A percentile compares a stretch with the other conserved stretches of the same genome.
These are phyloP conservation scores for Aeschynomene evenia DNA, from an alignment of 306 rosid genomes.

Conservation along the genomic window DNA sequence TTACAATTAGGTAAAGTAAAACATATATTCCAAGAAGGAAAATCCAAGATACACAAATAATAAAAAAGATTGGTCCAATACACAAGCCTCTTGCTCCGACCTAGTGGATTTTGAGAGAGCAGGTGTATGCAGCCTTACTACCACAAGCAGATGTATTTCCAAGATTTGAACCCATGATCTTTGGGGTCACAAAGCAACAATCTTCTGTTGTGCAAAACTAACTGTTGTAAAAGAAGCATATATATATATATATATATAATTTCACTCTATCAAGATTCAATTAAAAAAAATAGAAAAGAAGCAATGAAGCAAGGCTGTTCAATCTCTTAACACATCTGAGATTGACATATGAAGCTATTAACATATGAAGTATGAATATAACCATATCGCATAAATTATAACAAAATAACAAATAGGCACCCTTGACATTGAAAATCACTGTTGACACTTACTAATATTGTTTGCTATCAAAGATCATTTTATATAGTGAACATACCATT, in stretches of 20 bases:
- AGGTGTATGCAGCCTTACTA: too few relatives aligned
- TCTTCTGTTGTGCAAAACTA: too few relatives aligned
- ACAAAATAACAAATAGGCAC: background rate
- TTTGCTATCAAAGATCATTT: background rate
- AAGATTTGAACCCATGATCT: too few relatives aligned
- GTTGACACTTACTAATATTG: background rate
- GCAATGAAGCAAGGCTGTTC: constrained; percentile 9
- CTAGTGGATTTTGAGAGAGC: too few relatives aligned
- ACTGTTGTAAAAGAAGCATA: too few relatives aligned
- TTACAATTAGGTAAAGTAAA: background rate
- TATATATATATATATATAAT: too few relatives aligned
- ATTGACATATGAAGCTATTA: background rate
- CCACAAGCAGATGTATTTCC: too few relatives aligned
- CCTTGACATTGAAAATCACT: constrained; percentile 11
- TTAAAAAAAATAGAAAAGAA: background rate
- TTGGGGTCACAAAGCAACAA: too few relatives aligned
- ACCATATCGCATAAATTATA: background rate
- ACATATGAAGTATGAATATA: background rate
- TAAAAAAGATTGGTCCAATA: too few relatives aligned
- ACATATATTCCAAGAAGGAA: background rate
- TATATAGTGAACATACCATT: background rate
- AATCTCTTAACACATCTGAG: background rate
- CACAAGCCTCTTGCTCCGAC: too few relatives aligned
- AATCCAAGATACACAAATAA: background rate
- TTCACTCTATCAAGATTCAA: background rate